A percentile compares a stretch with the other conserved stretches of the same genome.
phyloP scores from a whole-genome alignment of 1,284 basidiomycete species.

The Boletus sp. region DNA sequence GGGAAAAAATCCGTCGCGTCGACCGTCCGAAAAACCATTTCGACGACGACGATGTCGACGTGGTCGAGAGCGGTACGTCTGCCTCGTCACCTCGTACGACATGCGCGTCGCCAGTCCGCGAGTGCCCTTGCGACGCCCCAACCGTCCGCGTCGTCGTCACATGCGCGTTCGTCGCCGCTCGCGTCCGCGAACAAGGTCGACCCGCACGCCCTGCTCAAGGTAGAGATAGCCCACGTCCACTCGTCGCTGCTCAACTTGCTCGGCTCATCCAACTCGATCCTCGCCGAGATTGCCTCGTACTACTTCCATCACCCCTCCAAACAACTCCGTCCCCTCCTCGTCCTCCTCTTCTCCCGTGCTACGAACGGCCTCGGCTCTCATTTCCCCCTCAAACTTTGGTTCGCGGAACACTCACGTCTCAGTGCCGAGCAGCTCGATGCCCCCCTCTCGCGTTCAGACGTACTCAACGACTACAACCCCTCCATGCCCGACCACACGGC shows the following conservation, averaged over 20 bases:
- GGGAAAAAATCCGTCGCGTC: constrained; percentile 23
- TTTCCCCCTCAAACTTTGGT: constrained; percentile 53
- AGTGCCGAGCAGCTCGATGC: constrained; percentile 61
- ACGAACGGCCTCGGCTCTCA: constrained; percentile 78
- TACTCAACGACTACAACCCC: constrained; percentile 87
- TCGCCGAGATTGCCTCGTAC: constrained; percentile 90
- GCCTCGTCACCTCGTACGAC: constrained; percentile 17
- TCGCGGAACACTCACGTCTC: constrained; percentile 47
- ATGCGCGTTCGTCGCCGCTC: constrained; percentile 20
- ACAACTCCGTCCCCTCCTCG: constrained; percentile 89
- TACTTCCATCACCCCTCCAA: constrained; percentile 92
- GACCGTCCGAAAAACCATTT: background rate
- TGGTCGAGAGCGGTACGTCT: constrained; percentile 25
- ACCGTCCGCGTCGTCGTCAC: constrained; percentile 14
- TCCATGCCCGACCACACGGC: constrained; percentile 71
- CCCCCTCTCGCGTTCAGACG: constrained; percentile 71
- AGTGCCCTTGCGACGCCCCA: constrained; percentile 34
- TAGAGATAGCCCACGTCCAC: constrained; percentile 78
- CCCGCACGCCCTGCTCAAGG: constrained; percentile 70
- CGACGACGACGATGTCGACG: constrained; percentile 30
- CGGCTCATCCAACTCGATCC: constrained; percentile 86
- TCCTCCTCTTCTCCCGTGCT: constrained; percentile 89
- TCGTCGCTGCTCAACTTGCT: constrained; percentile 80
- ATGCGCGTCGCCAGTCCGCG: constrained; percentile 30
- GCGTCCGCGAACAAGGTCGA: constrained; percentile 43